Evolutionary conservation across 202 grass and related monocot genomes (phyloP), one percentile per base, ranked within the genome.

Genomic region (Zoysia matrella): DNA sequence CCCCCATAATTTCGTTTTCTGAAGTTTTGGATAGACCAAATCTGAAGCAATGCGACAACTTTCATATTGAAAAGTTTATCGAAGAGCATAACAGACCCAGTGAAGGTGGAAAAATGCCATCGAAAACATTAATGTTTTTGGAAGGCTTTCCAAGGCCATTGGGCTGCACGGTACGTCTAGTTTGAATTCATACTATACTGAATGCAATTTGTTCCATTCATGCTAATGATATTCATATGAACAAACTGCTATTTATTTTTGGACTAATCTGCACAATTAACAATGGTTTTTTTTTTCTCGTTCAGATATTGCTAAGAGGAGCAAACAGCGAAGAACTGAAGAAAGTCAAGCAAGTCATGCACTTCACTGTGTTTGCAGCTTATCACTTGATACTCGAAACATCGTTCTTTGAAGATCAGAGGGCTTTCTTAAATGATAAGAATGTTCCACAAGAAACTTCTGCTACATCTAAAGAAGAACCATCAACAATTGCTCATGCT

Each of bases 331-430:
- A 96, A 88, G 89, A 94, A 88, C 51, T 99, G 81, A 99, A 99
- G 78, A 99, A 96, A 91, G 65, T 99, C 82, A 99, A 99, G 75
- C 90, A 80, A 63, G 80, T 96, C 57, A 87, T 99, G 76, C 89
- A 99, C 50, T 99, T 94, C 73, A 96, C 97, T 56, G 87, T 99
- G 67, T 99, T 99, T 87, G 97, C 97, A 71, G 97, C 97, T 50
- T 99, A 99, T 72, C 93, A 99, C 54, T 90, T 99, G 86, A 96
- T 99, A 60, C 85, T 96, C 79, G 97, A 99, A 89, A 96, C 97
- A 18, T 99, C 92, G 78, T 99, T 99, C 81, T 96, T 99, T 50
- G 93, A 94, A 92, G 97, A 99, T 87, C 97, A 99, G 88, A 90
- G 97, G 70, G 76, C 92, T 47, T 96, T 99, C 83, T 83, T 94